Evolutionary conservation across 768 basidiomycete genomes (phyloP).

Genomic region (Tulasnella calospora): DNA sequence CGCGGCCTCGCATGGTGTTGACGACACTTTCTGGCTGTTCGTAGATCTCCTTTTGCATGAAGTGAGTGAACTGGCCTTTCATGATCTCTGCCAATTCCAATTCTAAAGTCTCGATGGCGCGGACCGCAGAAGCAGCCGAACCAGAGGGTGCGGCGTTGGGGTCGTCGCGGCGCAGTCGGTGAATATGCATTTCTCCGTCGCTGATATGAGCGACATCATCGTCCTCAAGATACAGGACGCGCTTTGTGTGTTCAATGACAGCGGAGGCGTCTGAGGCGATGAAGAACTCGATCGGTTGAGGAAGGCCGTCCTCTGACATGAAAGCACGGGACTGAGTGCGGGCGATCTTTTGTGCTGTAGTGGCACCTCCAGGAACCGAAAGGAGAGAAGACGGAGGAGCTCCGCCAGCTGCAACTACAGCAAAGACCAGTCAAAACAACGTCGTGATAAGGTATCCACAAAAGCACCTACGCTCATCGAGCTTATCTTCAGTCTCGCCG

Average conservation of each 20-base stretch:
- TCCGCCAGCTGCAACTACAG: slow-evolving; percentile 43
- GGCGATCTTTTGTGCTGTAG: slow-evolving; percentile 65
- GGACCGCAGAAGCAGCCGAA: slow-evolving; percentile 61
- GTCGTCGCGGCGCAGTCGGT: slow-evolving; percentile 89
- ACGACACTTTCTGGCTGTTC: slow-evolving; percentile 98
- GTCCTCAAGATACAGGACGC: slow-evolving; percentile 96
- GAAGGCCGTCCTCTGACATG: slow-evolving; percentile 96
- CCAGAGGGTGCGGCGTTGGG: slow-evolving; percentile 55
- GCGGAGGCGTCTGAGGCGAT: slow-evolving; percentile 96
- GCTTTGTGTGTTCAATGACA: slow-evolving; percentile 97
- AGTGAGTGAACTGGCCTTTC: slow-evolving; percentile 99
- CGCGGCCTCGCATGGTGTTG: slow-evolving; percentile 99
- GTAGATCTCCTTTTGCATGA: slow-evolving; percentile 99
- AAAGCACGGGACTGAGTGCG: slow-evolving; percentile 96
- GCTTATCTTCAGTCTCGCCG: slow-evolving; percentile 50
- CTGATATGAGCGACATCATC: slow-evolving; percentile 98
- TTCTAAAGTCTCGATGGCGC: slow-evolving; percentile 96
- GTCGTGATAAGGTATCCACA: not conserved
- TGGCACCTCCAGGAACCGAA: slow-evolving; percentile 37
- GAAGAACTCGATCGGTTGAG: slow-evolving; percentile 99
- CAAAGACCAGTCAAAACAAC: not conserved
- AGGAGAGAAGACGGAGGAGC: slow-evolving; percentile 45
- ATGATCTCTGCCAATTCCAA: slow-evolving; percentile 99
- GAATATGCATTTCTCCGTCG: slow-evolving; percentile 96
- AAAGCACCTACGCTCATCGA: slow-evolving; percentile 42